Base-by-base conservation (phyloP, 768 basidiomycete species). In the Nevesoporus exiguus region DNA sequence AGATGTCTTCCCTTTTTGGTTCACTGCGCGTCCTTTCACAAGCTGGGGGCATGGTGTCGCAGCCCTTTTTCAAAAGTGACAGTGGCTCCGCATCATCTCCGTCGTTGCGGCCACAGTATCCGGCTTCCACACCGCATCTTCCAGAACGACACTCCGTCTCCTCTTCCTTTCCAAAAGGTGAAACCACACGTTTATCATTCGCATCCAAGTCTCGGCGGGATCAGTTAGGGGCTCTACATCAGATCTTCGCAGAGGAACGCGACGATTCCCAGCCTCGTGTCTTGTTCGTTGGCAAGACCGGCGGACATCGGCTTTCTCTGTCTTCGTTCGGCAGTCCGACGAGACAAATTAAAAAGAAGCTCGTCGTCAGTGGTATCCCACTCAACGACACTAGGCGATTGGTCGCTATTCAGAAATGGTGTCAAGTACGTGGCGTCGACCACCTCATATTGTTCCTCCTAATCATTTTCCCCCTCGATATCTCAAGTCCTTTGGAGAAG, bases 371-470 rank as follows among this genome's bases (percentile, higher is more conserved):
- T 62, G 89, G 89, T 30, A 79, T 90, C 27, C 77, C 77, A 8
- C 71, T 76, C 14, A 77, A 78, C 19, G 89, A 91, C 61, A 68
- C 75, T 22, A 73, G 74, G 33, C 84, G 84, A 58, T 80, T 87
- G 61, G 86, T 90, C 36, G 86, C 78, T 3, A 76, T 85, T 13
- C 84, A 82, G 62, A 76, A 73, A 55, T 91, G 89, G 89, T 91
- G 89, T 61, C 86, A 88, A 76, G 86, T 88, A 65, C 49, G 77
- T 67, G 47, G 34, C 22, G 1, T 31, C 25, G 14, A 17, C 15
- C 19, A 3, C 25, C 24, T 37, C 14, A n/a, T 27, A 29, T 7
- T 11, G 19, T 30, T 37, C 47, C 27, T 41, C 44, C 53, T 53
- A 43, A 60, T 48, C 17, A 10, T 55, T 54, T 47, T 39, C 30